Conservation (phyloP, 768 basidiomycete species). For the Suillus subluteus region DNA sequence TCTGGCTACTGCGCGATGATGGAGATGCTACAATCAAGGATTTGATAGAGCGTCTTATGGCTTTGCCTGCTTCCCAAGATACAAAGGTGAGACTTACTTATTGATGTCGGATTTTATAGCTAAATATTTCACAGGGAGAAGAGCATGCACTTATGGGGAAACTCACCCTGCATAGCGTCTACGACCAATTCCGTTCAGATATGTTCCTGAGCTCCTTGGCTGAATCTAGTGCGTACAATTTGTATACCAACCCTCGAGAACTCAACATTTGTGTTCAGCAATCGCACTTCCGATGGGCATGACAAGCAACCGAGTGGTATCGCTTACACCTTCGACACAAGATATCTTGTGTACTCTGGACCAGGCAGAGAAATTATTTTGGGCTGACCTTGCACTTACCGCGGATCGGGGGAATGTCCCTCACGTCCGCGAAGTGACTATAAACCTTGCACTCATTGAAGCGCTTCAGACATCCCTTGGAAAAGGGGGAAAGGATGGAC, state of each 20-base stretch:
- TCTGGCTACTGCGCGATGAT: conserved; percentile 69
- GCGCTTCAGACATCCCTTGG: conserved; percentile 85
- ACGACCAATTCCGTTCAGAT: conserved; percentile 79
- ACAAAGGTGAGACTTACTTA: conserved; percentile 50
- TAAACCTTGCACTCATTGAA: conserved; percentile 71
- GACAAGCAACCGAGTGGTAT: conserved; percentile 45
- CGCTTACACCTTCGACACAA: conserved; percentile 48
- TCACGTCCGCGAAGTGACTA: conserved; percentile 73
- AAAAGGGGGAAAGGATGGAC: conserved; percentile 48
- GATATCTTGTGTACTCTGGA: conserved; percentile 65
- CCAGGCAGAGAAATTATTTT: conserved; percentile 72
- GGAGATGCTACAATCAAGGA: conserved; percentile 52
- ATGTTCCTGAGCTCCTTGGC: conserved; percentile 89
- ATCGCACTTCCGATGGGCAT: conserved; percentile 85
- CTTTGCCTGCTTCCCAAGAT: conserved; percentile 57
- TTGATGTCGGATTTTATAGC: background rate
- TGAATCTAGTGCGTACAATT: conserved; percentile 77
- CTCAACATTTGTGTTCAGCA: conserved; percentile 47
- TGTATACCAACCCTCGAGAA: background rate
- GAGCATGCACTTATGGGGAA: conserved; percentile 76
- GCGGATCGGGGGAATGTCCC: conserved; percentile 63
- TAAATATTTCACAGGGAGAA: conserved; percentile 57
- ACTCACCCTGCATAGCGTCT: conserved; percentile 76
- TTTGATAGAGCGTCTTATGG: conserved; percentile 60
- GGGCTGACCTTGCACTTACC: conserved; percentile 60